These are phyloP conservation scores for Pythium rishiriense DNA, from an alignment of 352 stramenopile species.

Conservation along the genomic window DNA sequence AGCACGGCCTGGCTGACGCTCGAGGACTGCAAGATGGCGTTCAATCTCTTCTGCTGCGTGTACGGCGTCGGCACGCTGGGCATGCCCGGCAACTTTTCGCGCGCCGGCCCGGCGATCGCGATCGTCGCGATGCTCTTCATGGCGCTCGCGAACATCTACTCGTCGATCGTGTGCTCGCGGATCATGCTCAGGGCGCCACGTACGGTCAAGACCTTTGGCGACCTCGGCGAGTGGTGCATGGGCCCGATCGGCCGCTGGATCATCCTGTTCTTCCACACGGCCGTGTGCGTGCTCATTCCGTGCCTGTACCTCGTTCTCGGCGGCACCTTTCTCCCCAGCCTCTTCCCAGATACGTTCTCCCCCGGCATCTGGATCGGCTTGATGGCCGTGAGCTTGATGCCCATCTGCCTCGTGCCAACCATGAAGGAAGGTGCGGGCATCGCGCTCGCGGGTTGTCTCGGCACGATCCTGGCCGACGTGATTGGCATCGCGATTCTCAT, in stretches of 20 bases:
- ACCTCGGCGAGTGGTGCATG: conserved; percentile 39
- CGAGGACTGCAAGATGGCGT: conserved; percentile 34
- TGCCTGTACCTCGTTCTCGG: conserved; percentile 39
- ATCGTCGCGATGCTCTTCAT: conserved; percentile 37
- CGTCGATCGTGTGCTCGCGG: conserved; percentile 28
- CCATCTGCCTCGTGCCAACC: conserved; percentile 34
- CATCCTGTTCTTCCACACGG: conserved; percentile 30
- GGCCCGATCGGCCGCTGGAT: conserved; percentile 28
- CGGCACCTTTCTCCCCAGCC: conserved; percentile 23
- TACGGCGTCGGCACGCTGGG: conserved; percentile 41
- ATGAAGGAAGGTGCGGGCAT: conserved; percentile 32
- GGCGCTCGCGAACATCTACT: conserved; percentile 37
- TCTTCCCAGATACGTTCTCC: conserved; percentile 31
- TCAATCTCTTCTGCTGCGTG: conserved; percentile 37
- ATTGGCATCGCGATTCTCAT: conserved; percentile 31
- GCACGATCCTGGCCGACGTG: conserved; percentile 33
- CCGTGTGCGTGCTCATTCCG: conserved; percentile 29
- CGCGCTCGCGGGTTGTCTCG: conserved; percentile 32
- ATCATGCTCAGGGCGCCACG: conserved; percentile 33
- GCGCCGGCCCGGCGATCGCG: conserved; percentile 29
- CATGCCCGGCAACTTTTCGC: conserved; percentile 39
- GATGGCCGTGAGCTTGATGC: conserved; percentile 32
- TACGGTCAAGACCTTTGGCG: conserved; percentile 32
- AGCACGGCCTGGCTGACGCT: conserved; percentile 28
- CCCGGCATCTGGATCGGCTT: conserved; percentile 32